Conservation (phyloP, 352 stramenopile genomes). For the Globisporangium splendens region DNA sequence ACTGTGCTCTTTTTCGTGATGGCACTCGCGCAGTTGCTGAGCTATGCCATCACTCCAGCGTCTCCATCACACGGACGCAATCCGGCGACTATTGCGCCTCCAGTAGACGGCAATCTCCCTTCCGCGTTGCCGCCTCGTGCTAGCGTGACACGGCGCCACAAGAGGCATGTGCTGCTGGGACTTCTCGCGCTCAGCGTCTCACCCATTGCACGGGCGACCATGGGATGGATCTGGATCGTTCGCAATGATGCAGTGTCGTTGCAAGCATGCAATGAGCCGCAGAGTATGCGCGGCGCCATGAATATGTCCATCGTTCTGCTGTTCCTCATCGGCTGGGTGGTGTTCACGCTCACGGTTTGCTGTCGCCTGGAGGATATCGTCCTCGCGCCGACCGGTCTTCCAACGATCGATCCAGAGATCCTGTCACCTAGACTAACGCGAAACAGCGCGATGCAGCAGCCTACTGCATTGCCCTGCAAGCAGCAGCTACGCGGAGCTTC, state of each 20-base stretch:
- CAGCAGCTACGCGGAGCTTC: too few relatives aligned
- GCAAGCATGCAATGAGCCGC: background rate
- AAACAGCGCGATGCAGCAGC: too few relatives aligned
- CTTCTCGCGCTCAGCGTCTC: conserved; percentile 15
- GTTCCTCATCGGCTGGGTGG: conserved; percentile 25
- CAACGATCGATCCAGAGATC: conserved; percentile 27
- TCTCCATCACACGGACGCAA: background rate
- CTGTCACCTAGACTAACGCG: conserved; percentile 23
- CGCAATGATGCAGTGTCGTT: background rate
- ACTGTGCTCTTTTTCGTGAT: conserved; percentile 21
- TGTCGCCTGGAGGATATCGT: conserved; percentile 58
- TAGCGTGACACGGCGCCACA: background rate
- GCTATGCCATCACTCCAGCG: background rate
- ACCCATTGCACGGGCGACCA: conserved; percentile 21
- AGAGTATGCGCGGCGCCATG: conserved; percentile 11
- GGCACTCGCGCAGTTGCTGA: conserved; percentile 8
- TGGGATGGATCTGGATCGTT: conserved; percentile 19
- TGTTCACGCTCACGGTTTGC: conserved; percentile 45
- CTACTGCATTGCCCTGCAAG: too few relatives aligned
- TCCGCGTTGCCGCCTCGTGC: too few relatives aligned
- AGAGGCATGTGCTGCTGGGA: conserved; percentile 13
- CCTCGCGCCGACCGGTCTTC: conserved; percentile 20
- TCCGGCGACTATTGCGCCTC: too few relatives aligned
- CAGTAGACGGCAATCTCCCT: too few relatives aligned
- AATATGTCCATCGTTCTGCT: conserved; percentile 27